Percentiles rank a stretch among this genome's conserved stretches.
Evolutionary conservation across 106 monocot genomes (phyloP).

Genomic region (Phalaenopsis aphrodite): DNA sequence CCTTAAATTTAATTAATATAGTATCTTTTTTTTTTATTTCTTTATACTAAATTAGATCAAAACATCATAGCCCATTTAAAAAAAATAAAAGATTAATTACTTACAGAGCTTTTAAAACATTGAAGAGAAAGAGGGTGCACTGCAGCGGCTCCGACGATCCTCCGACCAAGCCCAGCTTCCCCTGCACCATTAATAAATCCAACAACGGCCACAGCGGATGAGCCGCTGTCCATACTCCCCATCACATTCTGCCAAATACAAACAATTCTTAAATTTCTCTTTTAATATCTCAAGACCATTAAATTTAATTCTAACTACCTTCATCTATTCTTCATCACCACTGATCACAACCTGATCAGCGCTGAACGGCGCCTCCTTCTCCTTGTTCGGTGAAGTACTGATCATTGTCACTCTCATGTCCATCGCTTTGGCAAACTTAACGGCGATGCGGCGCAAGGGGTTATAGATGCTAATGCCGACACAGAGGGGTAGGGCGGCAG

Average conservation of each 20-base stretch:
- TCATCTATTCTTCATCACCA: conserved; percentile 10
- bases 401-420: conserved; percentile 19
- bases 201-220: conserved; percentile 14
- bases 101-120: too few relatives aligned
- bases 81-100: too few relatives aligned
- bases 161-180: conserved; percentile 20
- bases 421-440: conserved; percentile 23
- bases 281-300: not conserved
- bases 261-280: not conserved
- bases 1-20: too few relatives aligned
- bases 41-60: too few relatives aligned
- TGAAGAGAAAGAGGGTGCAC: conserved; percentile 3
- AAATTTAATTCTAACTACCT: conserved; percentile 5
- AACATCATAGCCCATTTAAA: too few relatives aligned
- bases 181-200: conserved; percentile 6
- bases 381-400: conserved; percentile 17
- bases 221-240: conserved; percentile 16
- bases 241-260: not conserved
- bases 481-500: not conserved
- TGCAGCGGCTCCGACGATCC: conserved; percentile 13
- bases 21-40: too few relatives aligned
- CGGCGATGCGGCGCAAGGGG: conserved; percentile 13
- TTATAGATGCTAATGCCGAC: conserved; percentile 20
- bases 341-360: conserved; percentile 21
- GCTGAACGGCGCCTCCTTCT: conserved; percentile 15